A percentile compares a stretch with the other conserved stretches of the same genome.
Evolutionary conservation across 208 protist genomes (phyloP).

Genomic region (Leishmania major): DNA sequence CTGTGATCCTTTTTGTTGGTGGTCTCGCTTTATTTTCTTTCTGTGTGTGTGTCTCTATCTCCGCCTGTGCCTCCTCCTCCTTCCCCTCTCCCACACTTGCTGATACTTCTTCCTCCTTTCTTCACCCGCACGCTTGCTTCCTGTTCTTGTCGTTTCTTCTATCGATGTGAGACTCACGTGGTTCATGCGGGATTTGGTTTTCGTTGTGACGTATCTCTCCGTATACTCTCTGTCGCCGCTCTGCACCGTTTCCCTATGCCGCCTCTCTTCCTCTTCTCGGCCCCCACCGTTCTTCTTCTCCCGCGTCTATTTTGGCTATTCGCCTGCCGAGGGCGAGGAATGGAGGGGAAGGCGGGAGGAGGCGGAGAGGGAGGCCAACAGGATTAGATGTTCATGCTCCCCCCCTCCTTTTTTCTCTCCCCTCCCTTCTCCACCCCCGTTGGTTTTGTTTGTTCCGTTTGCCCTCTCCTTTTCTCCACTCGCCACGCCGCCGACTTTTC

Average conservation of each 20-base stretch:
- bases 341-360: background rate
- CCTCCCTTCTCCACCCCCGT: background rate
- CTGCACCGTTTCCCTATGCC: background rate
- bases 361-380: background rate
- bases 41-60: slow-evolving; percentile 1
- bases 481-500: background rate
- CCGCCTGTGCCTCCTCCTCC: background rate
- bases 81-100: background rate
- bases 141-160: background rate
- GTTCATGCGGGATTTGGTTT: background rate
- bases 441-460: background rate
- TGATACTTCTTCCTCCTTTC: slow-evolving; percentile 3
- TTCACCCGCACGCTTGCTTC: background rate
- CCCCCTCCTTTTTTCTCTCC: background rate
- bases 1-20: slow-evolving; percentile 4
- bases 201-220: background rate
- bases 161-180: background rate
- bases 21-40: slow-evolving; percentile 4
- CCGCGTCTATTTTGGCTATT: background rate
- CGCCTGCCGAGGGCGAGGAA: background rate
- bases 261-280: slow-evolving; percentile 10
- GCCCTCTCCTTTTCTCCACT: background rate
- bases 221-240: background rate
- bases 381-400: background rate
- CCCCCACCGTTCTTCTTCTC: background rate